Evolutionary conservation across 1,139 yeast species (phyloP).

Genomic region (Ogataea hybrid): DNA sequence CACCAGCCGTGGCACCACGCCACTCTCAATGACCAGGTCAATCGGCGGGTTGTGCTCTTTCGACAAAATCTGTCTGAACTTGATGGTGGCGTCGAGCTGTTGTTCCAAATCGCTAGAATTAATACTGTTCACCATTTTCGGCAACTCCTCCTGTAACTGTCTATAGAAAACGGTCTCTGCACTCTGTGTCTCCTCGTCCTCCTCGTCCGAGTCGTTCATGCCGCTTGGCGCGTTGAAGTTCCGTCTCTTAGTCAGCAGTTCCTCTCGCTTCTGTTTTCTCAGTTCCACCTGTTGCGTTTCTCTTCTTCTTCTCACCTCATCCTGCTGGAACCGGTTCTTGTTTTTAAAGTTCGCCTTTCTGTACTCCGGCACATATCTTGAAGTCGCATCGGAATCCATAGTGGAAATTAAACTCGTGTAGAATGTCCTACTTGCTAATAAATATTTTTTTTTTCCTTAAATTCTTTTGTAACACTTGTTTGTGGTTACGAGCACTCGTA

Average conservation of each 20-base stretch:
- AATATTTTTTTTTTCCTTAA: constrained; percentile 6
- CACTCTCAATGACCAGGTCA: too few species aligned
- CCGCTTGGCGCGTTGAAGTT: constrained; percentile 51
- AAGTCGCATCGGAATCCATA: constrained; percentile 75
- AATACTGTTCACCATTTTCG: constrained; percentile 81
- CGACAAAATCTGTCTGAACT: constrained; percentile 91
- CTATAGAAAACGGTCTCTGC: constrained; percentile 52
- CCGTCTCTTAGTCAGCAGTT: constrained; percentile 89
- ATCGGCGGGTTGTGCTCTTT: too few species aligned
- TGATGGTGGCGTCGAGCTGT: constrained; percentile 86
- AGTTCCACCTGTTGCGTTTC: constrained; percentile 97
- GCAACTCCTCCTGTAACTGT: constrained; percentile 73
- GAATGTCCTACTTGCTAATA: constrained; percentile 6
- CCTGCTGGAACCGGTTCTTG: constrained; percentile 91
- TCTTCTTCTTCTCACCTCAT: constrained; percentile 96
- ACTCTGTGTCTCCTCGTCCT: constrained; percentile 38
- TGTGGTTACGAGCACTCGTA: constrained; percentile 9
- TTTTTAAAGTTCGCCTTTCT: constrained; percentile 96
- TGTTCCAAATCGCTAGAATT: constrained; percentile 73
- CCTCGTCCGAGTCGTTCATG: constrained; percentile 45
- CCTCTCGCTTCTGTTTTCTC: constrained; percentile 96
- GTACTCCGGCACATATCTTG: constrained; percentile 92
- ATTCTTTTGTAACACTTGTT: constrained; percentile 6
- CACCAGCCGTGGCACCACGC: too few species aligned
- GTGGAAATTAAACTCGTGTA: neutral